These are phyloP conservation scores for Cinnamomum chago DNA, from an alignment of 164 flowering plant genomes.

Conservation along the genomic window DNA sequence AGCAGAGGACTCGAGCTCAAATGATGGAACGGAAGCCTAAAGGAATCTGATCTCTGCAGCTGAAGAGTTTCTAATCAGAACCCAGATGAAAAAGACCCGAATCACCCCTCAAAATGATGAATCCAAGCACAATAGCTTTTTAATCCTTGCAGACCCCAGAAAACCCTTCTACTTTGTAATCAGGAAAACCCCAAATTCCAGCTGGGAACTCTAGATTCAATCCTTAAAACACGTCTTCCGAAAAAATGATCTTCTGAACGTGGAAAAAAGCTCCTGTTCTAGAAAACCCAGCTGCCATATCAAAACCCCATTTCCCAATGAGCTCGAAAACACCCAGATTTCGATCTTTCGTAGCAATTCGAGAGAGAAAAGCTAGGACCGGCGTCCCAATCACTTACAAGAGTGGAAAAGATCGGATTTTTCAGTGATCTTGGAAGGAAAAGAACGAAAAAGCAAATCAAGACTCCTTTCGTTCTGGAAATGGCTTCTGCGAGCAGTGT, in stretches of 20 bases:
- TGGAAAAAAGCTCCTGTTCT: too few relatives aligned
- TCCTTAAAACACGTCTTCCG: neutral
- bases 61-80: neutral
- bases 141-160: neutral
- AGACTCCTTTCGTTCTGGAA: neutral
- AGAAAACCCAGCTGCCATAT: neutral
- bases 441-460: too few relatives aligned
- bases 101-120: neutral
- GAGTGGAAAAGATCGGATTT: neutral
- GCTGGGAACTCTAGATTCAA: neutral
- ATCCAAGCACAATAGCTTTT: neutral
- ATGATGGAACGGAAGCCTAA: neutral
- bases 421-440: neutral
- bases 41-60: neutral
- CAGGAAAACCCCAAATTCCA: neutral
- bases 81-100: neutral
- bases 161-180: neutral
- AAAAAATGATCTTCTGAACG: too few relatives aligned
- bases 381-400: neutral
- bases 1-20: neutral
- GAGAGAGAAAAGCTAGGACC: neutral
- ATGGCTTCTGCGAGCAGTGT: constrained; percentile 13
- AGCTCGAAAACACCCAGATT: neutral
- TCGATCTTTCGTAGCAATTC: neutral
- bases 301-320: neutral